These are phyloP conservation scores for Globisporangium megalacanthum DNA, from an alignment of 352 stramenopile genomes.

Conservation along the genomic window DNA sequence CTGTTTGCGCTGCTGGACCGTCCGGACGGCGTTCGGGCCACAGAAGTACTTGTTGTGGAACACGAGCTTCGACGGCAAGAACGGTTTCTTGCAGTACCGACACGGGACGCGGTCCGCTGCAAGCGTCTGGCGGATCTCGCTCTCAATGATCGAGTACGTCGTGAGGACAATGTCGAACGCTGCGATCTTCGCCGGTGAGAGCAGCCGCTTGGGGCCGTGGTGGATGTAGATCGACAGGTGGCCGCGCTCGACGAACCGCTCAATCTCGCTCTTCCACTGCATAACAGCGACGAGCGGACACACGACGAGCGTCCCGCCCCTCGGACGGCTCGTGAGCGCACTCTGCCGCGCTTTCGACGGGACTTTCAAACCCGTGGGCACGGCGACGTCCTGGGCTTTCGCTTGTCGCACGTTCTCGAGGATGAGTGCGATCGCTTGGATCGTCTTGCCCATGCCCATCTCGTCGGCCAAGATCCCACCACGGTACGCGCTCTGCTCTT, in stretches of 20 bases:
- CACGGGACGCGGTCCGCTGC: slow-evolving; percentile 83
- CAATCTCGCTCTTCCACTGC: slow-evolving; percentile 91
- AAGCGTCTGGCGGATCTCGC: slow-evolving; percentile 83
- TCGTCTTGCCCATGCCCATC: slow-evolving; percentile 98
- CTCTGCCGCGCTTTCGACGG: not conserved
- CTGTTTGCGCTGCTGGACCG: slow-evolving; percentile 75
- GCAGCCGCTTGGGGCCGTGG: slow-evolving; percentile 89
- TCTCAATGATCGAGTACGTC: slow-evolving; percentile 96
- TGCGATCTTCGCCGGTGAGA: slow-evolving; percentile 70
- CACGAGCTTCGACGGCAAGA: slow-evolving; percentile 92
- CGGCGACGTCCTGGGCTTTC: not conserved
- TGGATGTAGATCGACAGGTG: slow-evolving; percentile 95
- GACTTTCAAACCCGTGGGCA: not conserved
- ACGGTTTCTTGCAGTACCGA: slow-evolving; percentile 93
- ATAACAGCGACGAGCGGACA: slow-evolving; percentile 96
- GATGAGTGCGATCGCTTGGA: slow-evolving; percentile 96
- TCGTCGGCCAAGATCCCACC: slow-evolving; percentile 98
- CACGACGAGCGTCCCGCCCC: slow-evolving; percentile 93
- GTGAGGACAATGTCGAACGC: slow-evolving; percentile 98
- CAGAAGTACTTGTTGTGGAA: slow-evolving; percentile 98
- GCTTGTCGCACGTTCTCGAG: slow-evolving; percentile 82
- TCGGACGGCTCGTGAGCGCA: slow-evolving; percentile 10
- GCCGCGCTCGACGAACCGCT: slow-evolving; percentile 89
- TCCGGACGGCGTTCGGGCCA: slow-evolving; percentile 93
- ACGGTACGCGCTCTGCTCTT: slow-evolving; percentile 88